Percentiles rank a stretch among this genome's conserved stretches.
Conservation (phyloP, 306 rosid species). For the Begonia masoniana region DNA sequence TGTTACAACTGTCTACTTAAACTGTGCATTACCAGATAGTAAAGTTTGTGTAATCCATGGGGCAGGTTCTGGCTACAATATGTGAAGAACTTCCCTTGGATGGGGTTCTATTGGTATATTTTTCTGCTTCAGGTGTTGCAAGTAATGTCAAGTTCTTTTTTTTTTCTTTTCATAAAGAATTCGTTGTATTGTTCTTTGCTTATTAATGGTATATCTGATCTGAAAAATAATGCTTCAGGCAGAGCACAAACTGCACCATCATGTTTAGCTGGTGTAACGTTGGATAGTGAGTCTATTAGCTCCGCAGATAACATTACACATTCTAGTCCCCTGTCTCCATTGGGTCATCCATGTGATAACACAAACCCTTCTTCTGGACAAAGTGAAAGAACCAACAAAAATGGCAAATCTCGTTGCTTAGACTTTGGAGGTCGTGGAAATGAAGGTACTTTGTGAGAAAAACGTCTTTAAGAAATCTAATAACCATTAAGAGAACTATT, state of each 20-base stretch:
- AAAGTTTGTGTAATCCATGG: constrained; percentile 5
- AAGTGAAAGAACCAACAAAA: constrained; percentile 18
- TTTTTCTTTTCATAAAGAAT: constrained; percentile 3
- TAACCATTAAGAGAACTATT: neutral
- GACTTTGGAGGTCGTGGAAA: constrained; percentile 53
- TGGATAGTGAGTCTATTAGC: constrained; percentile 21
- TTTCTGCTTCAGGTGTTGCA: constrained; percentile 81
- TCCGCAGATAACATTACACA: constrained; percentile 16
- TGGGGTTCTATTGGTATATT: constrained; percentile 77
- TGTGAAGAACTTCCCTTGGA: constrained; percentile 95
- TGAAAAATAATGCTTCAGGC: constrained; percentile 19
- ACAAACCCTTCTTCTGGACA: constrained; percentile 12
- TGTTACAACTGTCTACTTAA: constrained; percentile 1
- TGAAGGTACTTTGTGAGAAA: constrained; percentile 38
- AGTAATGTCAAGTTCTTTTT: constrained; percentile 4
- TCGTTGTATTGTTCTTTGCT: neutral
- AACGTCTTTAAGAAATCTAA: constrained; percentile 6
- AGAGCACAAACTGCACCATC: constrained; percentile 16
- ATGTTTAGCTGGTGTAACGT: constrained; percentile 34
- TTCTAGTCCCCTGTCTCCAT: constrained; percentile 9
- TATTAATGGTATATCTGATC: constrained; percentile 6
- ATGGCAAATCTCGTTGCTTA: constrained; percentile 33
- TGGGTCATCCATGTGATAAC: constrained; percentile 15
- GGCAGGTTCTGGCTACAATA: constrained; percentile 85
- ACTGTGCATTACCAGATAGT: neutral